Conservation (phyloP, 805 yeast genomes). For the Saccharomycopsis fermentans region DNA sequence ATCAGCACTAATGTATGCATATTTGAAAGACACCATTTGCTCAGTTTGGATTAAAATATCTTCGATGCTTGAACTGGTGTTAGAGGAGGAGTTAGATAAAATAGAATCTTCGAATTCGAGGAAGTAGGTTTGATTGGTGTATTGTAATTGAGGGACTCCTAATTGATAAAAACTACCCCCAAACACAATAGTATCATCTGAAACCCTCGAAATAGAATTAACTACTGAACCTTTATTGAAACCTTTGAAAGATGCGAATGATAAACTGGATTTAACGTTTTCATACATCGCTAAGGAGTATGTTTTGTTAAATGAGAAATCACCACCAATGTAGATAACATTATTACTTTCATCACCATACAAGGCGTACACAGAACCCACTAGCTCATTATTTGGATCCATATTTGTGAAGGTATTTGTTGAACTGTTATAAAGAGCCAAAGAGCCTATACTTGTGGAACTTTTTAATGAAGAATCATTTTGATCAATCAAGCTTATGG, state of each 20-base stretch:
- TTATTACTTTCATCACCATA: conserved; percentile 38
- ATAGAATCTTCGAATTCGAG: conserved; percentile 5
- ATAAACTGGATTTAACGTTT: conserved; percentile 30
- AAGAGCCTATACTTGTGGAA: conserved; percentile 3
- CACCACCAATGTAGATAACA: conserved; percentile 72
- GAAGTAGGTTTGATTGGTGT: conserved; percentile 21
- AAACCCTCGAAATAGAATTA: conserved; percentile 48
- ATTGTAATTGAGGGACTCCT: conserved; percentile 38
- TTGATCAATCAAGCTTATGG: background rate
- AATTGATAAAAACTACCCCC: conserved; percentile 68
- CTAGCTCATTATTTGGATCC: conserved; percentile 14
- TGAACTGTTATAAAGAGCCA: conserved; percentile 6
- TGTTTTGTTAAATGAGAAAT: conserved; percentile 43
- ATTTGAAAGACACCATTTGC: conserved; percentile 49
- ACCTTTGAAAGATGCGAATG: conserved; percentile 61
- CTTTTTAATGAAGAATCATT: background rate
- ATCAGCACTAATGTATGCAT: conserved; percentile 43
- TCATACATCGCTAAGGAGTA: conserved; percentile 61
- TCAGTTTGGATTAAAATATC: conserved; percentile 39
- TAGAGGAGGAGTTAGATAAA: conserved; percentile 15
- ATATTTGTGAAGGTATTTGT: conserved; percentile 5
- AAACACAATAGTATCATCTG: conserved; percentile 49
- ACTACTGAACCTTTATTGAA: conserved; percentile 52
- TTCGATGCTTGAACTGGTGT: conserved; percentile 30
- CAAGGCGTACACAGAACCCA: conserved; percentile 35